Percentiles rank a stretch among this genome's conserved stretches.
These are phyloP conservation scores for Dothideomycetes sp. DNA, from an alignment of 2,329 filamentous ascomycete species.

Conservation along the genomic window DNA sequence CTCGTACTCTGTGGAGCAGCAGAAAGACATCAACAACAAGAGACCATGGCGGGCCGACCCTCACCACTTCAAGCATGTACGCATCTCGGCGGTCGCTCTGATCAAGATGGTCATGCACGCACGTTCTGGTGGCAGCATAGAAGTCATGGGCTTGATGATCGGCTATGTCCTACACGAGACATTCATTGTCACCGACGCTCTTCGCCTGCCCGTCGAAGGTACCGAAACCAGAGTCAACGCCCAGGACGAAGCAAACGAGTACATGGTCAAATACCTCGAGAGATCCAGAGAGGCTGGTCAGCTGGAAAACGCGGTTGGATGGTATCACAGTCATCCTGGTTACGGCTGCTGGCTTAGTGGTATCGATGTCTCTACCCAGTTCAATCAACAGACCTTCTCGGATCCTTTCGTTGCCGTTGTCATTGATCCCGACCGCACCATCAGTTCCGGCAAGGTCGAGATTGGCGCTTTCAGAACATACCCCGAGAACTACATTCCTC, in stretches of 20 bases:
- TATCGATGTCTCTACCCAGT: slow-evolving; percentile 87
- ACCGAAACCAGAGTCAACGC: slow-evolving; percentile 98
- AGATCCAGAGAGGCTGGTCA: slow-evolving; percentile 66
- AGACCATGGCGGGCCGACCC: slow-evolving; percentile 72
- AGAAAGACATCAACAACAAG: slow-evolving; percentile 55
- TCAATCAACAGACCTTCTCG: slow-evolving; percentile 71
- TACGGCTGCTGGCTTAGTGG: slow-evolving; percentile 98
- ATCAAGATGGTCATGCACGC: slow-evolving; percentile 99
- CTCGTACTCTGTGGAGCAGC: slow-evolving; percentile 60
- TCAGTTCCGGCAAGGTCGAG: slow-evolving; percentile 89
- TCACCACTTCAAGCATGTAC: slow-evolving; percentile 84
- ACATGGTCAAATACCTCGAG: slow-evolving; percentile 79
- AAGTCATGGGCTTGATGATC: slow-evolving; percentile 98
- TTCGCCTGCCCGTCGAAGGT: slow-evolving; percentile 87
- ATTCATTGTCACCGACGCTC: slow-evolving; percentile 88
- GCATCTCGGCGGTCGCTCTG: slow-evolving; percentile 85
- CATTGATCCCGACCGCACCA: slow-evolving; percentile 90
- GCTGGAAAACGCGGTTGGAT: slow-evolving; percentile 87
- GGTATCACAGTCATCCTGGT: slow-evolving; percentile 96
- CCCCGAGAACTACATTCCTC: slow-evolving; percentile 60
- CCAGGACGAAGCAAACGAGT: slow-evolving; percentile 91
- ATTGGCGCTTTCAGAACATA: slow-evolving; percentile 95
- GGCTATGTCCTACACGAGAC: slow-evolving; percentile 80
- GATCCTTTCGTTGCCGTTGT: slow-evolving; percentile 95
- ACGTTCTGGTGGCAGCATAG: slow-evolving; percentile 81